These are phyloP conservation scores for Zizania palustris DNA, from an alignment of 202 grass and related monocot species.

Conservation along the genomic window DNA sequence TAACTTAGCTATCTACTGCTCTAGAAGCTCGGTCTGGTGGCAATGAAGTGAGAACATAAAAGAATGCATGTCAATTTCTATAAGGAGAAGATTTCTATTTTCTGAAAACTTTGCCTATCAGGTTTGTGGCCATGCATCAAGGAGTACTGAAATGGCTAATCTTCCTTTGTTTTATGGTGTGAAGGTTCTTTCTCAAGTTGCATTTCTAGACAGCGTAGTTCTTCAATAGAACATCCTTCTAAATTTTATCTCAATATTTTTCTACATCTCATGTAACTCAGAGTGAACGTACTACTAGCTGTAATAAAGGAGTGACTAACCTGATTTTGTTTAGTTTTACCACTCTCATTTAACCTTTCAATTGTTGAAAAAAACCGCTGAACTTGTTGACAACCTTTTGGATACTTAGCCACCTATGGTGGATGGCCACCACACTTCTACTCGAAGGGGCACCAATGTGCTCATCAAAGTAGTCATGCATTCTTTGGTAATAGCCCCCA, in stretches of 20 bases:
- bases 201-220: conserved; percentile 51
- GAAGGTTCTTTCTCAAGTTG: conserved; percentile 58
- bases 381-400: no score
- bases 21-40: conserved; percentile 52
- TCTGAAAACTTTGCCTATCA: not conserved
- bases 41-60: conserved; percentile 13
- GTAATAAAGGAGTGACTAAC: no score
- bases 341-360: no score
- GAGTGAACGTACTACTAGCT: conserved; percentile 2
- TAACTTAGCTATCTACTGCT: conserved; percentile 62
- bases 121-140: not conserved
- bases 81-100: not conserved
- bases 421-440: no score
- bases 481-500: no score
- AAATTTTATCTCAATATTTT: conserved; percentile 67
- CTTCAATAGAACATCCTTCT: conserved; percentile 56
- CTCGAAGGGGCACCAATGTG: no score
- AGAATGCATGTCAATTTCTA: not conserved
- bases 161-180: conserved; percentile 60
- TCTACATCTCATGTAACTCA: conserved; percentile 39
- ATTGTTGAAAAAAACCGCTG: no score
- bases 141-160: conserved; percentile 29
- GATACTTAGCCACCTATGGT: no score
- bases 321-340: no score
- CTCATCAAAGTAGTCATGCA: no score